phyloP scores from a whole-genome alignment of 441 rosid genomes.

The Populus trichocarpa region DNA sequence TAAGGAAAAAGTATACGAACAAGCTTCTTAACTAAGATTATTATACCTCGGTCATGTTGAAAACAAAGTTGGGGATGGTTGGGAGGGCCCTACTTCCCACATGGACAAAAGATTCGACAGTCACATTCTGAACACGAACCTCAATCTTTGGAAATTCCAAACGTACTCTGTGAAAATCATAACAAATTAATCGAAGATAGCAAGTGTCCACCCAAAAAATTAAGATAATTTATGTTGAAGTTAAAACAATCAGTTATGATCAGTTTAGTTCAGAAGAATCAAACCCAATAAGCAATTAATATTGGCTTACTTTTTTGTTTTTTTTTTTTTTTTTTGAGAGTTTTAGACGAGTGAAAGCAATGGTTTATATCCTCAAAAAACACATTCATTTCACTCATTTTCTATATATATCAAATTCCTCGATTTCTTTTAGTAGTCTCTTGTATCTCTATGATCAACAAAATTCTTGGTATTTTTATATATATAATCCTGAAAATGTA shows the following conservation, averaged over 20 bases:
- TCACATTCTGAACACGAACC: slow-evolving; percentile 78
- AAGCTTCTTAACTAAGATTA: neutral
- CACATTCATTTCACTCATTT: too few relatives aligned
- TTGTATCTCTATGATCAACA: too few relatives aligned
- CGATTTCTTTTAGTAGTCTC: too few relatives aligned
- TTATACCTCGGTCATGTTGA: slow-evolving; percentile 84
- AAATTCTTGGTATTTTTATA: too few relatives aligned
- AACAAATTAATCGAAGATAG: neutral
- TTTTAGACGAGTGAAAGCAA: neutral
- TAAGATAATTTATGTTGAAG: neutral
- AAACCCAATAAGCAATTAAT: neutral
- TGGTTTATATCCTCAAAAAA: neutral
- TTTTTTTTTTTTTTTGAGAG: too few relatives aligned
- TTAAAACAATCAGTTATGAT: too few relatives aligned
- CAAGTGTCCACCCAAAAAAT: neutral
- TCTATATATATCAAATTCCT: too few relatives aligned
- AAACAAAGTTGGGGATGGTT: slow-evolving; percentile 87
- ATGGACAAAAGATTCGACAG: slow-evolving; percentile 80
- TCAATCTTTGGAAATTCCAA: slow-evolving; percentile 89
- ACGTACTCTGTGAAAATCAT: slow-evolving; percentile 57
- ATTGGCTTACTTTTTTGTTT: too few relatives aligned
- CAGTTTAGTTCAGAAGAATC: neutral
- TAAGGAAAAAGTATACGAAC: neutral
- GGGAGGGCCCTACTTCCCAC: slow-evolving; percentile 97
- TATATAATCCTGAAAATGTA: neutral